phyloP scores from a whole-genome alignment of 1,284 basidiomycete genomes.

The Microbotryomycetes sp. region DNA sequence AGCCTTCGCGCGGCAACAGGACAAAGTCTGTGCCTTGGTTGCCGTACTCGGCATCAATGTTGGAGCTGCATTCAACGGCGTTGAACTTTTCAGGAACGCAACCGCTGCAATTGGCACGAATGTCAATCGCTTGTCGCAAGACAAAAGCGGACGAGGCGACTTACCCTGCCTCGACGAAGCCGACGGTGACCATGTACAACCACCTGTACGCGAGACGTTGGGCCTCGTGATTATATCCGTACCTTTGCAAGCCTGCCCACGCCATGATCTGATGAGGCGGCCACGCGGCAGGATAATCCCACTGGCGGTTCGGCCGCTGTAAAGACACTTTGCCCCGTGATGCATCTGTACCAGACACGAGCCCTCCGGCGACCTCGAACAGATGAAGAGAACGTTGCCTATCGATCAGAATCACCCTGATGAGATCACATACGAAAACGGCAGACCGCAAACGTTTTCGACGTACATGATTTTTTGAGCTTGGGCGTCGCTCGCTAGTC shows the following conservation, averaged over 20 bases:
- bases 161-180: conserved; percentile 37
- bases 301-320: conserved; percentile 96
- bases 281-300: conserved; percentile 62
- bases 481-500: conserved; percentile 90
- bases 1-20: conserved; percentile 91
- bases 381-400: conserved; percentile 80
- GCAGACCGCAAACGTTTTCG: too few relatives aligned
- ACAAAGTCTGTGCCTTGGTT: conserved; percentile 94
- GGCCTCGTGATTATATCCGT: conserved; percentile 89
- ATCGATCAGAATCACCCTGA: neutral
- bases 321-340: conserved; percentile 91
- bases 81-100: conserved; percentile 67
- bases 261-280: conserved; percentile 91
- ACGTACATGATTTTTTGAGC: conserved; percentile 83
- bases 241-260: conserved; percentile 94
- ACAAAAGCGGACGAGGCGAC: neutral
- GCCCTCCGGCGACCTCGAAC: conserved; percentile 92
- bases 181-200: conserved; percentile 84
- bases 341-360: conserved; percentile 93
- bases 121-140: too few relatives aligned
- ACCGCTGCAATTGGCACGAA: neutral
- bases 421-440: too few relatives aligned
- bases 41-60: conserved; percentile 96
- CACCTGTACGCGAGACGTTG: conserved; percentile 90
- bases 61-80: conserved; percentile 83